phyloP scores from a whole-genome alignment of 495 filamentous ascomycete genomes.

The Aspergillus taichungensis region DNA sequence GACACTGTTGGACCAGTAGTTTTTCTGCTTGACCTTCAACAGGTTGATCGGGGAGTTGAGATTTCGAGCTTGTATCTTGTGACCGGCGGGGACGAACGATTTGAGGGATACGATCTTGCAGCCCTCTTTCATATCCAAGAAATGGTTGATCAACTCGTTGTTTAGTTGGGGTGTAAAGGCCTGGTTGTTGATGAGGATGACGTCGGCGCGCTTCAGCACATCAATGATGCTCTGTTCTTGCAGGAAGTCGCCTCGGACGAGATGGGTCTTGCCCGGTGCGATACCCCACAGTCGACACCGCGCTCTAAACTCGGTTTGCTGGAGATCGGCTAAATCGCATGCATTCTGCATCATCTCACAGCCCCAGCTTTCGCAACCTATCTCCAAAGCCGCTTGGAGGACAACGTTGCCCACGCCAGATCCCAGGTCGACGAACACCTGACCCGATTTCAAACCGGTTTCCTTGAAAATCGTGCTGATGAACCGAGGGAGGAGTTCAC shows the following conservation, averaged over 20 bases:
- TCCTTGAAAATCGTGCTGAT: constrained; percentile 71
- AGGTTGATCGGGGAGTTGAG: constrained; percentile 69
- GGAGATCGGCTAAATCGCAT: constrained; percentile 73
- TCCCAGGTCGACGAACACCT: constrained; percentile 88
- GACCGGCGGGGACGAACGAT: constrained; percentile 64
- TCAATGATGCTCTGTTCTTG: constrained; percentile 59
- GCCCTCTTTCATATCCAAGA: constrained; percentile 89
- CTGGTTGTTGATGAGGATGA: constrained; percentile 94
- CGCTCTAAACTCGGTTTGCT: constrained; percentile 75
- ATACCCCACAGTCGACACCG: constrained; percentile 89
- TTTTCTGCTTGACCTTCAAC: constrained; percentile 60
- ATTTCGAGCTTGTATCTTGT: constrained; percentile 61
- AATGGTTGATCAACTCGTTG: constrained; percentile 76
- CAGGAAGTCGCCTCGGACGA: constrained; percentile 80
- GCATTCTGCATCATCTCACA: constrained; percentile 92
- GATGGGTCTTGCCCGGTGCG: constrained; percentile 62
- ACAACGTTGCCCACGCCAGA: constrained; percentile 95
- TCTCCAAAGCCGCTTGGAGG: constrained; percentile 85
- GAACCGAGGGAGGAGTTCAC: constrained; percentile 81
- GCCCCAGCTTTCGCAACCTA: constrained; percentile 91
- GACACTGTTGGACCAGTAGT: constrained; percentile 75
- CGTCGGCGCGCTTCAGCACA: constrained; percentile 74
- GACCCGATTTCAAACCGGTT: constrained; percentile 63
- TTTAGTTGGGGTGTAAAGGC: constrained; percentile 84
- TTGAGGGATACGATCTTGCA: constrained; percentile 79